Percentiles rank a stretch among this genome's conserved stretches.
Conservation (phyloP, 73 alveolate genomes). For the Halteria grandinella region DNA sequence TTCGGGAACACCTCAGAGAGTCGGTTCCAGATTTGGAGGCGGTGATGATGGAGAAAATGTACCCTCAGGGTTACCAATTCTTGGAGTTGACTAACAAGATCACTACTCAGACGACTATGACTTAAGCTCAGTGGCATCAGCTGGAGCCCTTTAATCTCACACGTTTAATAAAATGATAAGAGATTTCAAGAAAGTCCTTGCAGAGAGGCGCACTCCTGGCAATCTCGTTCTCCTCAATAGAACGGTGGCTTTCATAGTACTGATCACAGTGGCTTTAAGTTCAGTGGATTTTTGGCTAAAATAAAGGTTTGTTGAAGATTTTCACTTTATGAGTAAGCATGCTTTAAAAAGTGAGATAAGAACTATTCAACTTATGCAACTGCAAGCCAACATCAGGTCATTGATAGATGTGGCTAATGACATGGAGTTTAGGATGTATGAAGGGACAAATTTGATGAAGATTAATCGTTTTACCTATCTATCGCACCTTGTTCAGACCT, state of each 20-base stretch:
- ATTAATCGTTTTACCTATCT: no score
- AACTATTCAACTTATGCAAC: background rate
- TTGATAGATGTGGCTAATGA: constrained; percentile 22
- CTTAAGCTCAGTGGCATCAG: background rate
- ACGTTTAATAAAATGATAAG: constrained; percentile 19
- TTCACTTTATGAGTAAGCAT: background rate
- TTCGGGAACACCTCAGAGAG: background rate
- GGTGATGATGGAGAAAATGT: background rate
- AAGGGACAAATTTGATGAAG: background rate
- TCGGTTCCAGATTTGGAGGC: background rate
- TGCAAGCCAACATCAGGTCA: constrained; percentile 27
- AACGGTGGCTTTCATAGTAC: background rate
- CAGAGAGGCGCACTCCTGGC: constrained; percentile 29
- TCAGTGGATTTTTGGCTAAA: constrained; percentile 22
- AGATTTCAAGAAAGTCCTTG: constrained; percentile 41
- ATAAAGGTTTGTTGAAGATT: background rate
- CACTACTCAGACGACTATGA: background rate
- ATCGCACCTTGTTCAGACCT: background rate
- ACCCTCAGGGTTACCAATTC: background rate
- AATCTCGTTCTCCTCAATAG: background rate
- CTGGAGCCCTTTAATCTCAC: constrained; percentile 11
- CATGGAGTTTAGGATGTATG: constrained; percentile 6
- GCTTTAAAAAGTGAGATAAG: background rate
- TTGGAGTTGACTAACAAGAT: background rate
- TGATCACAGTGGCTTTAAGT: background rate